These are phyloP conservation scores for Nannizziopsis arthrosporioides DNA, from an alignment of 2,329 filamentous ascomycete genomes.

Conservation along the genomic window DNA sequence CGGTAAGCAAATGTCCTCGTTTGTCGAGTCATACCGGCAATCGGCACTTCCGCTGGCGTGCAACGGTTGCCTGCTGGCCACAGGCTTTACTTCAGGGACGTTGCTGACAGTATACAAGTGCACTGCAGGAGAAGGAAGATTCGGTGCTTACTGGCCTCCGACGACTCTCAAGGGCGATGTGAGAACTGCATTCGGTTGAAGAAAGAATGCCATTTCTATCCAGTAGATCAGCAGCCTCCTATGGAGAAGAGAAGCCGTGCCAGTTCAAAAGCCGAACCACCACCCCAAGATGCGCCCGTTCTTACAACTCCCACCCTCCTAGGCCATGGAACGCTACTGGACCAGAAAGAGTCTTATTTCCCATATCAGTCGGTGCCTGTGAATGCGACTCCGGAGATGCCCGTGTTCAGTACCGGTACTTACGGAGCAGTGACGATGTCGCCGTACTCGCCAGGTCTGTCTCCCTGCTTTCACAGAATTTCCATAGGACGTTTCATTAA, in stretches of 20 bases:
- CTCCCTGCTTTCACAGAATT: not conserved
- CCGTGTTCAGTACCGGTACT: slow-evolving; percentile 23
- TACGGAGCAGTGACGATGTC: slow-evolving; percentile 27
- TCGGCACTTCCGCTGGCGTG: not conserved
- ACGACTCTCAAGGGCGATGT: slow-evolving; percentile 65
- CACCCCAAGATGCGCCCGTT: slow-evolving; percentile 36
- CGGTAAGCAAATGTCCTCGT: slow-evolving; percentile 51
- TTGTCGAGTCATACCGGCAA: not conserved
- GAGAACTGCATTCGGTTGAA: slow-evolving; percentile 87
- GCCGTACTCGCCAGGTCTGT: slow-evolving; percentile 28
- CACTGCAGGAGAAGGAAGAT: slow-evolving; percentile 92
- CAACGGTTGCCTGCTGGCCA: slow-evolving; percentile 4
- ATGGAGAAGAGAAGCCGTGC: slow-evolving; percentile 38
- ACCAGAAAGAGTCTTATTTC: slow-evolving; percentile 29
- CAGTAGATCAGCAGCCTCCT: slow-evolving; percentile 65
- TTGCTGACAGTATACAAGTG: slow-evolving; percentile 40
- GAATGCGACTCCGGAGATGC: slow-evolving; percentile 26
- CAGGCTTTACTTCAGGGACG: not conserved
- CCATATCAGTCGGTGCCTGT: slow-evolving; percentile 28
- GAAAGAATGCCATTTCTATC: slow-evolving; percentile 86
- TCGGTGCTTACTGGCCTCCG: slow-evolving; percentile 65
- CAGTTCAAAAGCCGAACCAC: slow-evolving; percentile 35
- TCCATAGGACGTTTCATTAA: slow-evolving; percentile 7
- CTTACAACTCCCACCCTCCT: slow-evolving; percentile 40
- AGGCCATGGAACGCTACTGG: slow-evolving; percentile 20